Evolutionary conservation across 257 asterid species (phyloP).

Genomic region (Plectranthus barbatus): DNA sequence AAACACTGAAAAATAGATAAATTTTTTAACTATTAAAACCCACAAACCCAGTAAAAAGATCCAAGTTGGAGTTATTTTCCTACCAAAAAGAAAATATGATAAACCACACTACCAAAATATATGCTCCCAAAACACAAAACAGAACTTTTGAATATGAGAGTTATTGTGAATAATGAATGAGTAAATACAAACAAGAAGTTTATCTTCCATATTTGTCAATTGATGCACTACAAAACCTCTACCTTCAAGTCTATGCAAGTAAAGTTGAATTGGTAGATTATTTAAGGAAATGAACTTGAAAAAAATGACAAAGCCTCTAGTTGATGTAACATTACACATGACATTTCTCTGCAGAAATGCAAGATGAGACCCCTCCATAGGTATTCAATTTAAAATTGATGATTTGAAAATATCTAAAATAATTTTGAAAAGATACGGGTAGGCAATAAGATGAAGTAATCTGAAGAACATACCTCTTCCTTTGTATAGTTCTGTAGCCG

Average conservation of each 20-base stretch:
- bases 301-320: not conserved
- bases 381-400: not conserved
- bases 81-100: too few relatives aligned
- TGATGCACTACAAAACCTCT: not conserved
- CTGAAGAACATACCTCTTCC: slow-evolving; percentile 47
- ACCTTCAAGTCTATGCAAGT: slow-evolving; percentile 4
- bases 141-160: too few relatives aligned
- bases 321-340: not conserved
- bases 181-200: not conserved
- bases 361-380: not conserved
- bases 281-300: not conserved
- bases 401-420: not conserved
- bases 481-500: slow-evolving; percentile 44
- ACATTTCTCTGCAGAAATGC: slow-evolving; percentile 1
- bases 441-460: not conserved
- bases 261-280: not conserved
- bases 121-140: too few relatives aligned
- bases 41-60: too few relatives aligned
- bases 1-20: too few relatives aligned
- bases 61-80: too few relatives aligned
- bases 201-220: not conserved
- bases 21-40: too few relatives aligned
- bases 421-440: not conserved
- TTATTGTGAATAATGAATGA: not conserved
- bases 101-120: too few relatives aligned